Conservation (phyloP, 257 asterid genomes). For the Solanum lycopersicoides region DNA sequence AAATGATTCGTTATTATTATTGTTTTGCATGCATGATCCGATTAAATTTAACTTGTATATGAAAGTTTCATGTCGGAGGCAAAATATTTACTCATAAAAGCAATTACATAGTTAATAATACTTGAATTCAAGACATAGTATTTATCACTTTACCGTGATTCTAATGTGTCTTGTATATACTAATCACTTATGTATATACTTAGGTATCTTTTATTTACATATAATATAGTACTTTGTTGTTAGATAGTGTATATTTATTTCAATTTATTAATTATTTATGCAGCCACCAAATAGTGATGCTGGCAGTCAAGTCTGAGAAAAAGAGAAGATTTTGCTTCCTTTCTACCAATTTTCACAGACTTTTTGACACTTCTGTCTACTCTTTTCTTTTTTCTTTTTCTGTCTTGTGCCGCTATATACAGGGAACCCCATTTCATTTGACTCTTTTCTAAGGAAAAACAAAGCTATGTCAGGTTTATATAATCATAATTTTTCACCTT, state of each 20-base stretch:
- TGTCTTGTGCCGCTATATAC: neutral
- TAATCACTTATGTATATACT: neutral
- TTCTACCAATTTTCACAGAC: constrained; percentile 6
- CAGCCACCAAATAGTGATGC: neutral
- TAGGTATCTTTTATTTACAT: neutral
- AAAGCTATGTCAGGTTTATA: constrained; percentile 54
- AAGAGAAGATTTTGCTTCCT: constrained; percentile 2
- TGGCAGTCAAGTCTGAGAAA: neutral
- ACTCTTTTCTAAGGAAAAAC: neutral
- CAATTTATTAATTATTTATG: neutral
- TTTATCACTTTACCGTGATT: neutral
- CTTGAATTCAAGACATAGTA: neutral
- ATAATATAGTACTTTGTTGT: too few relatives aligned
- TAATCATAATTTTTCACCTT: constrained; percentile 75
- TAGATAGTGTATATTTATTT: neutral
- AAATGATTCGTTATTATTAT: neutral
- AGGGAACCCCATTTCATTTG: neutral
- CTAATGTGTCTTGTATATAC: too few relatives aligned
- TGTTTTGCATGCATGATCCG: neutral
- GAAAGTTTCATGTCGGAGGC: neutral
- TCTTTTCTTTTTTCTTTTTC: neutral
- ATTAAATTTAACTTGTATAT: neutral
- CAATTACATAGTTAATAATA: neutral
- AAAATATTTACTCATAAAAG: neutral
- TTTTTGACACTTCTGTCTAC: neutral